These are phyloP conservation scores for Liquidambar formosana DNA, from an alignment of 164 flowering plant genomes.

Conservation along the genomic window DNA sequence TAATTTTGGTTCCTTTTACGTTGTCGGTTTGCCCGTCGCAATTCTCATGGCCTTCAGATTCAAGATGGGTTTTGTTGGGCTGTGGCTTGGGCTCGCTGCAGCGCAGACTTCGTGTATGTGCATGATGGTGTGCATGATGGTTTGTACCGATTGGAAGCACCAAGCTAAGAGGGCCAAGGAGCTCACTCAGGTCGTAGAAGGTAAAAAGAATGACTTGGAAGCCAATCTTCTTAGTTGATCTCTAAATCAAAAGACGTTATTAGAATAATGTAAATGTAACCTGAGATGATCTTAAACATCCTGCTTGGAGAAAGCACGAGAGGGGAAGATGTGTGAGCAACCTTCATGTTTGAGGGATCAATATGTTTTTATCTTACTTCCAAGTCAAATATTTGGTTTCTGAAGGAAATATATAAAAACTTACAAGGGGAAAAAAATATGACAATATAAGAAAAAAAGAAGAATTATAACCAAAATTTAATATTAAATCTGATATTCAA, in stretches of 20 bases:
- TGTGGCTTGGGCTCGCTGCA: constrained; percentile 47
- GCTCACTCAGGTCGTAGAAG: constrained; percentile 26
- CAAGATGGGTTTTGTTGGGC: constrained; percentile 33
- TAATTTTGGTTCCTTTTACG: constrained; percentile 43
- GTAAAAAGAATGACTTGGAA: constrained; percentile 16
- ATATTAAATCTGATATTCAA: neutral
- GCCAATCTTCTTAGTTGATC: constrained; percentile 17
- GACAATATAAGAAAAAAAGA: neutral
- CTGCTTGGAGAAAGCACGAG: neutral
- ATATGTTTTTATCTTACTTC: neutral
- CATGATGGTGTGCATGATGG: constrained; percentile 36
- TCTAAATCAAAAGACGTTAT: constrained; percentile 26
- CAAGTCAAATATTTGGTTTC: neutral
- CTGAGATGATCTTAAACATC: neutral
- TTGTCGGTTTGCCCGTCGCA: constrained; percentile 48
- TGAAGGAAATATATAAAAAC: neutral
- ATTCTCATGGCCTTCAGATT: constrained; percentile 24
- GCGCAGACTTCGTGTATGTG: constrained; percentile 40
- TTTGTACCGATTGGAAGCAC: constrained; percentile 42
- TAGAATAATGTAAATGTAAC: neutral
- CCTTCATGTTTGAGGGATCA: neutral
- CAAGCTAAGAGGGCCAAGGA: constrained; percentile 45
- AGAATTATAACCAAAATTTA: neutral
- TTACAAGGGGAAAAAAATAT: neutral
- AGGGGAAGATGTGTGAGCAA: too few relatives aligned